Percentiles rank a stretch among this genome's conserved stretches.
Conservation (phyloP, 306 rosid species). For the Sphenostylis stenocarpa region DNA sequence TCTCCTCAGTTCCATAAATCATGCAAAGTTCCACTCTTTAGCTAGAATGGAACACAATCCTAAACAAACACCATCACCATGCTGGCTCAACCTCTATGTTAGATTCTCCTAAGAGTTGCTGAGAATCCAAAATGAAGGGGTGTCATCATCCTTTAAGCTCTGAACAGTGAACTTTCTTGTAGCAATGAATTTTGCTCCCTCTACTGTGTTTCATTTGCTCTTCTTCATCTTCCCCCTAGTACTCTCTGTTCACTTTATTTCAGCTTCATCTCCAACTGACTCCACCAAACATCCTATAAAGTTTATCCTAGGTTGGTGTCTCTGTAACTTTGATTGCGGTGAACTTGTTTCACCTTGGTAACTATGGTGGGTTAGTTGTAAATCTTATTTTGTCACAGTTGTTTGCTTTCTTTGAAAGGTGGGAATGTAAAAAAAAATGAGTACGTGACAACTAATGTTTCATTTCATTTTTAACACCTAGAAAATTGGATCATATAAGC, state of each 20-base stretch:
- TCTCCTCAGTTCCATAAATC: slow-evolving; percentile 25
- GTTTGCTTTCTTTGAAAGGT: background rate
- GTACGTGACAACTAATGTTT: background rate
- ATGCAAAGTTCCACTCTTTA: slow-evolving; percentile 9
- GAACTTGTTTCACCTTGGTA: background rate
- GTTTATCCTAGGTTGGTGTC: slow-evolving; percentile 57
- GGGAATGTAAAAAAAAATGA: background rate
- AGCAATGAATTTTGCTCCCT: slow-evolving; percentile 49
- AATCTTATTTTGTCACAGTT: background rate
- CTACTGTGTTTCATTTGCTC: slow-evolving; percentile 25
- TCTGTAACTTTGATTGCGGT: background rate
- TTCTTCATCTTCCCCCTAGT: slow-evolving; percentile 43
- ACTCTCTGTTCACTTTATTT: slow-evolving; percentile 41
- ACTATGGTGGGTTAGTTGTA: background rate
- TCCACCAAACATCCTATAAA: slow-evolving; percentile 34
- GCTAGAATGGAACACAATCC: background rate
- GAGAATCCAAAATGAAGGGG: slow-evolving; percentile 43
- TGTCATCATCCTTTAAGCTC: slow-evolving; percentile 28
- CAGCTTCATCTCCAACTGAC: slow-evolving; percentile 47
- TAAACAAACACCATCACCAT: background rate
- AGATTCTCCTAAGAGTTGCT: background rate
- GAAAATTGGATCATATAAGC: background rate
- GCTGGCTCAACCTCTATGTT: background rate
- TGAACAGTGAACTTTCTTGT: slow-evolving; percentile 29
- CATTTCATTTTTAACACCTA: background rate